Base-by-base conservation (phyloP, 2,329 filamentous ascomycete genomes). In the Exophiala viscosa region DNA sequence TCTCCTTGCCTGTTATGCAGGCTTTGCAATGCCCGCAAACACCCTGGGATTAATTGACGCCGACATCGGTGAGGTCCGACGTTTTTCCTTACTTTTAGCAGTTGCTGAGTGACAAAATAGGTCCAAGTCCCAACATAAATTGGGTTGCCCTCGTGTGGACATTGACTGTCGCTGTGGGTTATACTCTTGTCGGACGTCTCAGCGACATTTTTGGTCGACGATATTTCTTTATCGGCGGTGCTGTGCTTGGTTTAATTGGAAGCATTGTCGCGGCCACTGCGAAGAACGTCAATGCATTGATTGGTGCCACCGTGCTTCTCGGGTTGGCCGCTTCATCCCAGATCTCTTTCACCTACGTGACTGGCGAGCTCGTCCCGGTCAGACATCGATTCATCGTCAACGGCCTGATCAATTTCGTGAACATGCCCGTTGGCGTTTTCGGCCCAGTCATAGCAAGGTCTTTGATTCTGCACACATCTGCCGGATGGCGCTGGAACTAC, bases 401-500 rank as follows among this genome's bases (percentile, higher is more conserved):
- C 48, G 62, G 62, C 10, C 63, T 62, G 42, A 63, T 68, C 31
- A 70, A 68, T 55, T 41, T 67, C 39, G 62, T 66, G 31, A 65
- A 62, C n/a, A 61, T 71, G 41, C 68, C 67, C 5, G 57, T 64
- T 28, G 59, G 57, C 9, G 59, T 44, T 11, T 63, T 66, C 20
- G 76, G 76, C 0, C 74, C 75, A n/a, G 64, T 76, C 38, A 75
- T 79, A 46, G 75, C 76, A 2, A 66, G 71, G 13, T 61, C 67
- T 1, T 67, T 78, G 20, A 71, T 75, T 50, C 47, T 67, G 31
- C 67, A 74, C 45, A 77, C 75, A 0, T 61, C 56, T 3, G 61
- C 67, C 4, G 64, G 66, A 14, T 80, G 76, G 76, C 67, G 76
- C 34, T 77, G 75, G 73, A 70, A 65, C 46, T 80, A 75, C 60